Evolutionary conservation across 768 basidiomycete species (phyloP), one percentile per base, ranked within the genome.

Genomic region (Lactarius evosmus): DNA sequence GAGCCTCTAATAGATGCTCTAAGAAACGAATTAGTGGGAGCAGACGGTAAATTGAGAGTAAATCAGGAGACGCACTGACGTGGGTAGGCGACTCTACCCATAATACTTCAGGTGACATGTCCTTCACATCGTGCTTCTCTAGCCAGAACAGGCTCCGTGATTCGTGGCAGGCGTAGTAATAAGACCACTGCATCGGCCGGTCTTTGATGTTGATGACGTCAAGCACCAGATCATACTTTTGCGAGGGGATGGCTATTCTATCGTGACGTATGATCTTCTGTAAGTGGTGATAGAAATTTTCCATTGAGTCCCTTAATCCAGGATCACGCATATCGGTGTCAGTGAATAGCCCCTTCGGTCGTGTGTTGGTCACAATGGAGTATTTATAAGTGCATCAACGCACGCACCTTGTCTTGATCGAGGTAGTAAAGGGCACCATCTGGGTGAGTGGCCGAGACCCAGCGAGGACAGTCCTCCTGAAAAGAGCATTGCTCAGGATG

Each of bases 291-390:
- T 9, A n/a, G 14, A 2, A 79, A 19, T 71, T 70, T 4, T 73
- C 71, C 2, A 84, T 72, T 38, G 78, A 76, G 0, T 32, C n/a
- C 8, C 70, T 61, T 8, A 78, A 73, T 0, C 69, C 72, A 0
- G 50, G 12, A 25, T 85, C 76, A 40, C 75, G 79, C 8, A 86
- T 71, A 63, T 85, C 69, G 33, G 78, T 78, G 62, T 87, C 85
- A 0, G 85, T 85, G 32, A 80, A 81, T 0, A 82, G 76, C 58
- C 75, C 78, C 82, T 84, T 22, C 16, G 27, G 4, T 56, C 12
- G n/a, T n/a, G 29, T 17, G 54, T 19, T 30, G 19, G 9, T 51
- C 6, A 14, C 27, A 27, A 41, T 41, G 7, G 27, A 46, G 29
- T 36, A 60, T 40, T 8, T 6, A 32, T 6, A 12, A 51, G 17